phyloP scores from a whole-genome alignment of 768 basidiomycete genomes.

The Tylopilus subfusipes region DNA sequence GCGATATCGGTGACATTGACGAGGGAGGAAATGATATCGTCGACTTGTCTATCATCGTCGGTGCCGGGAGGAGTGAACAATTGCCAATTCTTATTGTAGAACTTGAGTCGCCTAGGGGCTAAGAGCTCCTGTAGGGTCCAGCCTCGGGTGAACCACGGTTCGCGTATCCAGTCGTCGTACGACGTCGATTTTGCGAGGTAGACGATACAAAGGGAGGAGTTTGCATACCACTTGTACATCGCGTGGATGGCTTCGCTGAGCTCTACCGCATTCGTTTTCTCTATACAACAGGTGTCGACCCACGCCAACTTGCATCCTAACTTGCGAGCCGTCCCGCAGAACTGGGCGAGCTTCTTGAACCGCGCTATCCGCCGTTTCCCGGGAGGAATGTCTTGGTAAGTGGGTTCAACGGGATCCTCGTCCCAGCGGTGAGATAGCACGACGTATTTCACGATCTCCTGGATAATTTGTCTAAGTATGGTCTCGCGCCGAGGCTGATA shows the following conservation, averaged over 20 bases:
- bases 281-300: constrained; percentile 21
- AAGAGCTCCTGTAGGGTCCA: constrained; percentile 6
- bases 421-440: too few relatives aligned
- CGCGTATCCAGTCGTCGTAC: not conserved
- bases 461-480: constrained; percentile 3
- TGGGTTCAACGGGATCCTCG: not conserved
- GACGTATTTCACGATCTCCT: constrained; percentile 7
- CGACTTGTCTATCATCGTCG: not conserved
- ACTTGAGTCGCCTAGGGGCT: constrained; percentile 15
- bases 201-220: constrained; percentile 15
- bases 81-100: constrained; percentile 13
- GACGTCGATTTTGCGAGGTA: constrained; percentile 5
- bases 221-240: too few relatives aligned
- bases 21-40: not conserved
- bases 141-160: too few relatives aligned
- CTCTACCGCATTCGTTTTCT: constrained; percentile 7
- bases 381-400: not conserved
- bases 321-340: not conserved
- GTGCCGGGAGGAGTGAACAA: not conserved
- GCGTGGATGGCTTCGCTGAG: too few relatives aligned
- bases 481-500: too few relatives aligned
- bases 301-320: constrained; percentile 4
- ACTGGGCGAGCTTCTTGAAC: constrained; percentile 1
- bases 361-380: not conserved
- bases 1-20: constrained; percentile 1